Conservation (phyloP, 257 asterid genomes). For the Euphrasia confusa region DNA sequence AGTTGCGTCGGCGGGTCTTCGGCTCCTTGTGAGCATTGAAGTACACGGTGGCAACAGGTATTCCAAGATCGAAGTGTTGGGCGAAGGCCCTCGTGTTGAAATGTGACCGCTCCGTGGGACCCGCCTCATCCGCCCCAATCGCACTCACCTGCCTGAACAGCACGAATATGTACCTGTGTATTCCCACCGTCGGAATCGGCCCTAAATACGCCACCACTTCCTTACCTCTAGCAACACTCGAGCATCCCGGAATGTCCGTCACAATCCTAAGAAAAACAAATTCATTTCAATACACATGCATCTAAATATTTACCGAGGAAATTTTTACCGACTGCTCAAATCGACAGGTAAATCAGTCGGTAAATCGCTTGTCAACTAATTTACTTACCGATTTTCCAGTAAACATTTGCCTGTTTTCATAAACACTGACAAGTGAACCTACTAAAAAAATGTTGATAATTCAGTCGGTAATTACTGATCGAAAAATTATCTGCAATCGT, state of each 20-base stretch:
- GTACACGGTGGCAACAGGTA: conserved; percentile 55
- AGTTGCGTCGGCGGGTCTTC: too few relatives aligned
- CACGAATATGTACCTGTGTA: conserved; percentile 54
- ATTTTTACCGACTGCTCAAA: too few relatives aligned
- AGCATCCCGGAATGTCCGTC: conserved; percentile 68
- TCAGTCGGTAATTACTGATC: too few relatives aligned
- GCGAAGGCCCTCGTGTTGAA: conserved; percentile 58
- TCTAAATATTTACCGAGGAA: too few relatives aligned
- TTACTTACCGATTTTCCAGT: too few relatives aligned
- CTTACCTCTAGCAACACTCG: conserved; percentile 47
- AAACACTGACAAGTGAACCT: too few relatives aligned
- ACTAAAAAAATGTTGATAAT: too few relatives aligned
- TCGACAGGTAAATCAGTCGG: too few relatives aligned
- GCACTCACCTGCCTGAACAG: conserved; percentile 36
- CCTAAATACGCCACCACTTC: conserved; percentile 38
- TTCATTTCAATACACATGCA: background rate
- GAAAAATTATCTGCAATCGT: too few relatives aligned
- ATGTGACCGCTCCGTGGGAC: conserved; percentile 27
- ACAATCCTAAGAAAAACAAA: conserved; percentile 43
- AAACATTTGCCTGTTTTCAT: too few relatives aligned
- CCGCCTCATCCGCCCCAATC: conserved; percentile 23
- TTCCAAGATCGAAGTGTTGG: conserved; percentile 28
- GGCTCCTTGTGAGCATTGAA: conserved; percentile 65
- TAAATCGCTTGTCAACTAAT: too few relatives aligned
- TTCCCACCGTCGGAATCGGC: conserved; percentile 50